Evolutionary conservation across 495 filamentous ascomycete species (phyloP).

Genomic region (Trichoderma virens): DNA sequence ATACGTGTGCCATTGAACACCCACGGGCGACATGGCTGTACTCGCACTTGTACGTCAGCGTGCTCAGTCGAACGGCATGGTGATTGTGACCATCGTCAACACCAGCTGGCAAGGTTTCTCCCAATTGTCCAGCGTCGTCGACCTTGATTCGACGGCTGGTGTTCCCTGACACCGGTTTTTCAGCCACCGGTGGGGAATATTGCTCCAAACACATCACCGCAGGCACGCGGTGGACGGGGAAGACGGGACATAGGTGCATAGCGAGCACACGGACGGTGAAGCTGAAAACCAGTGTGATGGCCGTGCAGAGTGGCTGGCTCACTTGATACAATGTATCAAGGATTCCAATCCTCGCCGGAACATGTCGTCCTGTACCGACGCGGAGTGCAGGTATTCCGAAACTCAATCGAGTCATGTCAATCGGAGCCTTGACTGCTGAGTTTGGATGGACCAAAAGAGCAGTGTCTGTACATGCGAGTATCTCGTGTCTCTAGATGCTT

Average conservation of each 20-base stretch:
- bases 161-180: background rate
- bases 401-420: background rate
- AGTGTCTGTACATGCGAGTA: too few relatives aligned
- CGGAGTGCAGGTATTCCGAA: background rate
- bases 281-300: background rate
- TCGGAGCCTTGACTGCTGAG: background rate
- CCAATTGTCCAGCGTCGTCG: too few relatives aligned
- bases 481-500: background rate
- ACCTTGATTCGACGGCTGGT: background rate
- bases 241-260: background rate
- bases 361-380: background rate
- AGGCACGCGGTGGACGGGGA: background rate
- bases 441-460: too few relatives aligned
- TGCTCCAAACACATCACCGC: background rate
- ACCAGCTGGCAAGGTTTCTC: too few relatives aligned
- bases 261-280: background rate
- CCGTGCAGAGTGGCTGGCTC: slow-evolving; percentile 4
- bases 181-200: background rate
- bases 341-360: background rate
- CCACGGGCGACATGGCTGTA: too few relatives aligned
- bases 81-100: too few relatives aligned
- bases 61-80: too few relatives aligned
- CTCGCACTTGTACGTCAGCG: too few relatives aligned
- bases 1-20: too few relatives aligned
- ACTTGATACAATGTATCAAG: background rate